Base-by-base conservation (phyloP, 2,329 filamentous ascomycete genomes). In the Colletotrichum euphorbiae region DNA sequence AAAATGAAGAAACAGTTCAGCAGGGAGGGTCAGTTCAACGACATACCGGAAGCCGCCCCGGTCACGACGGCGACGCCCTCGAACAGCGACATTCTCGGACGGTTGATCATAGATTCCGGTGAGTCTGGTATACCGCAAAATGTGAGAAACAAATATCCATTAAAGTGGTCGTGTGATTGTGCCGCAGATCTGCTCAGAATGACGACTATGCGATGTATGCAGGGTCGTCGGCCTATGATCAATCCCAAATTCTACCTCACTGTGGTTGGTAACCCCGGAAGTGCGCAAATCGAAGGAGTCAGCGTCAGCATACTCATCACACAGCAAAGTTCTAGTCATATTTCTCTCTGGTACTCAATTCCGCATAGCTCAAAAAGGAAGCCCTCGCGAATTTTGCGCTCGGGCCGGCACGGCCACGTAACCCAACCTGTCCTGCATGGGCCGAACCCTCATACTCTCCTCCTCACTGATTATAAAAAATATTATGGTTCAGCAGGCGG, bases 51-150 rank as follows among this genome's bases (percentile, higher is more conserved):
- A 51, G 71, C 74, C 33, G 76, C 76, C 8, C 77, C 75, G 2
- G 74, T 77, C 9, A 78, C 70, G 51, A 78, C 69, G 17, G 75
- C 76, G n/a, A 77, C 75, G 12, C 75, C 75, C 1, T 71, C 71
- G 54, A 77, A 78, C 8, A 77, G 67, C n/a, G 72, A 68, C 55
- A 73, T 74, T 43, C 40, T 70, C 33, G 60, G 21, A 6, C 28
- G 36, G 56, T 48, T 48, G 31, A 59, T 40, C 43, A 59, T 59
- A n/a, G 21, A 46, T 31, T 33, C 33, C 13, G 46, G 17, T 1
- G 11, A 19, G 33, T 40, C 17, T 33, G 40, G 31, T 13, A 17
- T 0, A 31, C 8, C 51, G 17, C 36, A 0, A 15, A 17, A 5
- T 45, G 42, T 12, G 15, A 24, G 4, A n/a, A n/a, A n/a, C 4